Conservation (phyloP, 305 asterid species). For the Rubia tinctorum region DNA sequence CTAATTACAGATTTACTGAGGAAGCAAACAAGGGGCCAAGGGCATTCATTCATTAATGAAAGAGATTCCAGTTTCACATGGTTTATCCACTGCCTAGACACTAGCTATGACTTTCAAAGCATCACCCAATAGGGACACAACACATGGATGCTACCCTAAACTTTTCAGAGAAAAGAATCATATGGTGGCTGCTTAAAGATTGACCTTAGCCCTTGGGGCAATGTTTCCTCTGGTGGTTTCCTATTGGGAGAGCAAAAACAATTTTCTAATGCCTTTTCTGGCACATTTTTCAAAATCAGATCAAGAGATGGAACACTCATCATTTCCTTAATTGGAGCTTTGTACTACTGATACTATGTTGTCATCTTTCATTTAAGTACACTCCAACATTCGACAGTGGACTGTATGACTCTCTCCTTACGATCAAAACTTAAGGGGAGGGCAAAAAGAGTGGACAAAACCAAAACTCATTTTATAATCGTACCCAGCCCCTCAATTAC, state of each 20-base stretch:
- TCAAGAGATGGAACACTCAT: constrained; percentile 12
- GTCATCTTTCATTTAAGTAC: constrained; percentile 4
- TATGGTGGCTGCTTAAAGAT: constrained; percentile 3
- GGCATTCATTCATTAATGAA: background rate
- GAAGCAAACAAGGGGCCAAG: background rate
- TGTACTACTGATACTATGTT: constrained; percentile 15
- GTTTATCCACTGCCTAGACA: constrained; percentile 17
- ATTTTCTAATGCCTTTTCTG: constrained; percentile 16
- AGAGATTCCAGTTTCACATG: constrained; percentile 56
- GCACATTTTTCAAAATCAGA: constrained; percentile 30
- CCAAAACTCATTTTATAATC: constrained; percentile 9
- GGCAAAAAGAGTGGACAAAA: constrained; percentile 6
- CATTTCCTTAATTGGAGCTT: constrained; percentile 21
- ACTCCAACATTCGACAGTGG: constrained; percentile 6
- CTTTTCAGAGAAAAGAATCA: background rate
- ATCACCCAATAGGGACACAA: constrained; percentile 37
- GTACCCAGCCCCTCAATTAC: constrained; percentile 8
- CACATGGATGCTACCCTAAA: constrained; percentile 45
- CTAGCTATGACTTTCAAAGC: constrained; percentile 1
- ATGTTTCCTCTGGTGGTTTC: constrained; percentile 49
- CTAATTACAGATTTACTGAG: background rate
- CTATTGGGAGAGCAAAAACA: constrained; percentile 31
- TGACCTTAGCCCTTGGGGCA: constrained; percentile 20
- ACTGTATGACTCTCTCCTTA: background rate
- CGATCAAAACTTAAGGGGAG: constrained; percentile 9